Conservation (phyloP, 2,329 filamentous ascomycete species). For the Ophiostoma sp. region DNA sequence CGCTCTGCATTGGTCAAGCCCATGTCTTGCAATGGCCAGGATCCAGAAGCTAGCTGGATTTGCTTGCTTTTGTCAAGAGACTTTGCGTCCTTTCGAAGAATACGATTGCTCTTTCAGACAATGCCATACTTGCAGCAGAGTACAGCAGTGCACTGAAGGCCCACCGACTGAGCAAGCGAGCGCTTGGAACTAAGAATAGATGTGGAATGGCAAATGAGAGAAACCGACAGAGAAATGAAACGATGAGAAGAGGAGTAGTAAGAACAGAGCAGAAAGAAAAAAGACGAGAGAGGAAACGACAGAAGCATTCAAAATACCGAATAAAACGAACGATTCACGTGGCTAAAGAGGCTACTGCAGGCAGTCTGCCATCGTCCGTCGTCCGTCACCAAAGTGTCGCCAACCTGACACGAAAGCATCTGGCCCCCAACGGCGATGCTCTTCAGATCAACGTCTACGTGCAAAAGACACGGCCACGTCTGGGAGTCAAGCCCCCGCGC, state of each 20-base stretch:
- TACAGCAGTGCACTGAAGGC: neutral
- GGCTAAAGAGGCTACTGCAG: neutral
- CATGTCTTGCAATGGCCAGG: neutral
- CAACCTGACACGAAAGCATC: neutral
- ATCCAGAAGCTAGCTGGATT: neutral
- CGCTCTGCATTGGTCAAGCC: constrained; percentile 7
- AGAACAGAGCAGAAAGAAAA: too few relatives aligned
- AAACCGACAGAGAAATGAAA: too few relatives aligned
- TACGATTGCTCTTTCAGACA: neutral
- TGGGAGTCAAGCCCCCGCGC: too few relatives aligned
- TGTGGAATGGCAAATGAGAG: too few relatives aligned
- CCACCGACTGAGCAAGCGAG: too few relatives aligned
- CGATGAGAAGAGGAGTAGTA: too few relatives aligned
- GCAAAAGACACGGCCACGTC: too few relatives aligned
- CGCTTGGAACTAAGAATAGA: too few relatives aligned
- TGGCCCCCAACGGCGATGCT: constrained; percentile 1
- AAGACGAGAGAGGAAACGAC: too few relatives aligned
- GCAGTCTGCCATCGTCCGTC: neutral
- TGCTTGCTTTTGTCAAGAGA: neutral
- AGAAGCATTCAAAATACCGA: neutral
- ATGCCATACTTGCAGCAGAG: neutral
- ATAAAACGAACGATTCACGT: neutral
- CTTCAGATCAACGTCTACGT: neutral
- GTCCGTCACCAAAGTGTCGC: constrained; percentile 1
- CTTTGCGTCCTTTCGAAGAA: too few relatives aligned